Evolutionary conservation across 257 asterid genomes (phyloP).

Genomic region (Plantago major): DNA sequence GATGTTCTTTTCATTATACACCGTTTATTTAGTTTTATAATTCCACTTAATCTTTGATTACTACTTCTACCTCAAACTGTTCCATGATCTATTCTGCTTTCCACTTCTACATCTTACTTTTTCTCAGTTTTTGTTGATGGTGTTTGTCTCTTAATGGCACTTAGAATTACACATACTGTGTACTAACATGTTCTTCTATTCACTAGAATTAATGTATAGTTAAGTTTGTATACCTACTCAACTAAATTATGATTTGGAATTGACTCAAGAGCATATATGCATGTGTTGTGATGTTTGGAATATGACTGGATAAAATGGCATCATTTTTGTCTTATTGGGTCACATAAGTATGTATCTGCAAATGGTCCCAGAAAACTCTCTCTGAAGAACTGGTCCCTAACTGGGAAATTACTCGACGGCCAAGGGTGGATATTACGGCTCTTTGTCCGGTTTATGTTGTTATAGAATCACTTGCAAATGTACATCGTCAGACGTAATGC

Average conservation of each 20-base stretch:
- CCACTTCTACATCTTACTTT: constrained; percentile 2
- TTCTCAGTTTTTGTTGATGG: background rate
- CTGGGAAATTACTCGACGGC: too few relatives aligned
- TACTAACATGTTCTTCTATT: background rate
- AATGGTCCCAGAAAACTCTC: too few relatives aligned
- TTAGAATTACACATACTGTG: background rate
- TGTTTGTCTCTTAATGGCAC: constrained; percentile 1
- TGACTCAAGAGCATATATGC: background rate
- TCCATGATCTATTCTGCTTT: background rate
- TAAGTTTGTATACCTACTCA: background rate
- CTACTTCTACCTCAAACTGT: background rate
- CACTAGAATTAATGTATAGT: background rate
- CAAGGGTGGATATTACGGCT: too few relatives aligned
- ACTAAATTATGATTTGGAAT: background rate
- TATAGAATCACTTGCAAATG: too few relatives aligned
- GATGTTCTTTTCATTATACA: background rate
- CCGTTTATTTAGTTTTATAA: too few relatives aligned
- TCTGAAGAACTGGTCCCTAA: too few relatives aligned
- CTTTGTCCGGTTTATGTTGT: too few relatives aligned
- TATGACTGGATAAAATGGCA: background rate
- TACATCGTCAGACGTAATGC: too few relatives aligned
- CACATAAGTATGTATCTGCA: too few relatives aligned
- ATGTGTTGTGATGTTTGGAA: background rate
- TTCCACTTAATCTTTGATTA: background rate
- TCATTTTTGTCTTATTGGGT: too few relatives aligned